phyloP scores from a whole-genome alignment of 371 early-diverging fungal genomes.

The Apophysomyces elegans region DNA sequence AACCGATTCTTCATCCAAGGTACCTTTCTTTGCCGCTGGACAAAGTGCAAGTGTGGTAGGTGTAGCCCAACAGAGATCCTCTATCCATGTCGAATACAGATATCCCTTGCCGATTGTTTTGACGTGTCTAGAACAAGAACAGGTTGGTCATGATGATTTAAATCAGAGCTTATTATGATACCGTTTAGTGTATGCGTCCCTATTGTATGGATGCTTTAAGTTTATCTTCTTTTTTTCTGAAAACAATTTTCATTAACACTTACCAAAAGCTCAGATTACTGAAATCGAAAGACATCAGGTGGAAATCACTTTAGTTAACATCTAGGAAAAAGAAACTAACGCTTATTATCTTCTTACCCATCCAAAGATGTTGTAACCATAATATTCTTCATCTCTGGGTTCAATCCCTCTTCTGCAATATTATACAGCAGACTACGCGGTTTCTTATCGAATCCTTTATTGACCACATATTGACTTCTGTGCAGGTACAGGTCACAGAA shows the following conservation, averaged over 20 bases:
- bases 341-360: constrained; percentile 20
- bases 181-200: constrained; percentile 26
- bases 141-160: background rate
- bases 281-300: background rate
- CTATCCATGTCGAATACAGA: constrained; percentile 35
- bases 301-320: background rate
- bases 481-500: constrained; percentile 20
- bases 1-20: constrained; percentile 1
- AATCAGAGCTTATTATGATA: background rate
- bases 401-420: constrained; percentile 17
- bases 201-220: background rate
- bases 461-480: constrained; percentile 16
- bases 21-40: constrained; percentile 9
- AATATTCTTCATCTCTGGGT: constrained; percentile 22
- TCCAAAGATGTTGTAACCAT: constrained; percentile 37
- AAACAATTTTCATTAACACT: background rate
- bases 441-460: constrained; percentile 21
- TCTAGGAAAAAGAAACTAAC: background rate
- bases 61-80: constrained; percentile 42
- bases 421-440: constrained; percentile 41
- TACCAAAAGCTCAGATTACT: constrained; percentile 46
- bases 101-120: constrained; percentile 28
- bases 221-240: too few relatives aligned
- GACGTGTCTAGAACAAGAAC: constrained; percentile 16
- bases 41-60: constrained; percentile 32